Base-by-base conservation (phyloP, 2,329 filamentous ascomycete genomes). In the Cercospora zeina region DNA sequence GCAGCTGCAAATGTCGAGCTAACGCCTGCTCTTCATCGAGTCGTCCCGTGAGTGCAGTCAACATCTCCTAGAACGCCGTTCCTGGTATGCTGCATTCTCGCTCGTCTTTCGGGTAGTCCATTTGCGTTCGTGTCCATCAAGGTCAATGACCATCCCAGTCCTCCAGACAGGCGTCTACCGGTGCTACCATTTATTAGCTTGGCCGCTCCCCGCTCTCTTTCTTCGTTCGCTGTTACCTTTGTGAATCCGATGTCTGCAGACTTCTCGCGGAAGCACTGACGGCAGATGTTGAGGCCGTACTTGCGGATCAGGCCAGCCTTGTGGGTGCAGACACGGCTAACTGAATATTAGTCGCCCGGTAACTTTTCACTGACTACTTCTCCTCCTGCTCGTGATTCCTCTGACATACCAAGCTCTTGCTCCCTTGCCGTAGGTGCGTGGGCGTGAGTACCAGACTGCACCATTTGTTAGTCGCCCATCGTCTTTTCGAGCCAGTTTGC, bases 271-370 rank as follows among this genome's bases (percentile, higher is more conserved):
- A 88, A 88, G 83, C 85, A 88, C 80, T 85, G 82, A 83, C 85
- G 84, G 83, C 85, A 87, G 81, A 88, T 86, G 77, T 96, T 91
- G 75, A 97, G 87, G 79, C 95, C 93, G 85, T 99, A 99, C 86
- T 99, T 99, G 86, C 95, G 93, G 88, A 99, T 96, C 74, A 99
- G 88, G 96, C 95, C 95, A 77, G 95, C 93, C 79, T 87, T 88
- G 90, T 99, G 93, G 79, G 92, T 91, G 91, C 88, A 90, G 78
- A 90, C 87, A 77, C 88, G 88, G 85, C 88, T 90, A 76, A 73
- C 50, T 53, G 30, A 59, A 54, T 65, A 66, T 74, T 66, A 75
- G 72, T 33, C 16, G n/a, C 31, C 36, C 16, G 31, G 21, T 69
- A 65, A 64, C 60, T 64, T 62, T 37, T 65, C 63, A 57, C 59